These are phyloP conservation scores for Crithidia acanthocephali DNA, from an alignment of 208 protist genomes.

Conservation along the genomic window DNA sequence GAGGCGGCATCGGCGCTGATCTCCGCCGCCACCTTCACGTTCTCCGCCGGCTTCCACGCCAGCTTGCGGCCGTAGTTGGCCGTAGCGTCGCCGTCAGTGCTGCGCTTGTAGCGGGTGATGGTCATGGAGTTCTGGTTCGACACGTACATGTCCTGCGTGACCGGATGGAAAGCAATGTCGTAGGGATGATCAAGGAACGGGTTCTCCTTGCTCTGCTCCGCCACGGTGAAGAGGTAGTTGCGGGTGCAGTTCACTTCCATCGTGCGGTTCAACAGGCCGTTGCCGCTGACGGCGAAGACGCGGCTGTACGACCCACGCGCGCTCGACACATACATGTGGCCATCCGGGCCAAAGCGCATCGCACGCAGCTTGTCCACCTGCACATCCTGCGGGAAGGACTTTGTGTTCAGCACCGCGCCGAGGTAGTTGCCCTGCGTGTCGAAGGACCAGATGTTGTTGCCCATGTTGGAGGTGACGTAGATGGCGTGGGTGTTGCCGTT, in stretches of 20 bases:
- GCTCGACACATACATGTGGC: constrained; percentile 86
- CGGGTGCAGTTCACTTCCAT: constrained; percentile 73
- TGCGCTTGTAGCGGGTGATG: constrained; percentile 67
- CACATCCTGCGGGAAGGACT: constrained; percentile 66
- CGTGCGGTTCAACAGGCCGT: constrained; percentile 85
- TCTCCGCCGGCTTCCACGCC: constrained; percentile 50
- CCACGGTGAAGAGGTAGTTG: constrained; percentile 85
- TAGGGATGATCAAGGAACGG: constrained; percentile 91
- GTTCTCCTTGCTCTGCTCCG: constrained; percentile 54
- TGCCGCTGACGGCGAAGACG: constrained; percentile 88
- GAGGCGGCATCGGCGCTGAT: constrained; percentile 8
- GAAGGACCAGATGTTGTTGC: constrained; percentile 89
- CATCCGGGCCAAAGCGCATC: constrained; percentile 82
- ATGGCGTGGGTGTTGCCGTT: constrained; percentile 90
- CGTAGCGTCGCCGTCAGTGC: constrained; percentile 13
- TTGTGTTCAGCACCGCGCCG: constrained; percentile 72
- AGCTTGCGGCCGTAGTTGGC: constrained; percentile 16
- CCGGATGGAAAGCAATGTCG: constrained; percentile 80
- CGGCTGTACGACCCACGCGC: constrained; percentile 82
- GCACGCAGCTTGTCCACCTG: constrained; percentile 82
- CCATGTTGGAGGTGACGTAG: constrained; percentile 90
- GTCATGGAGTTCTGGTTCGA: constrained; percentile 90
- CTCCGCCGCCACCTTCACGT: constrained; percentile 46
- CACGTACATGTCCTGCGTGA: constrained; percentile 73
- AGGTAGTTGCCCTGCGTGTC: constrained; percentile 81